Evolutionary conservation across 257 asterid genomes (phyloP).

Genomic region (Petrea volubilis): DNA sequence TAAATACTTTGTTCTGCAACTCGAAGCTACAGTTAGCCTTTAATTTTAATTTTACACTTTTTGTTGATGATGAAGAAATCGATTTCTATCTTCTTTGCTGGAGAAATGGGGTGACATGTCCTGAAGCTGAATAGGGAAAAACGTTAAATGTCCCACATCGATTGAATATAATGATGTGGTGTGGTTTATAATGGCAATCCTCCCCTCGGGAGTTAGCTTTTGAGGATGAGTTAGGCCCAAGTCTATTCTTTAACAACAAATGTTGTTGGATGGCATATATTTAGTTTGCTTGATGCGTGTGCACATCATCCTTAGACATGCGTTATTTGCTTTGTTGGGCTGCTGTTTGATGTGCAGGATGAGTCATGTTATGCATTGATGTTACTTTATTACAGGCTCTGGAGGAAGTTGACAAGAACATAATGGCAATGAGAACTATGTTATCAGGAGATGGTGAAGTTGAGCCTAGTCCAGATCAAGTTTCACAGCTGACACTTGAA

Average conservation of each 20-base stretch:
- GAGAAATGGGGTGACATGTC: too few relatives aligned
- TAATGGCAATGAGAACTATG: constrained; percentile 76
- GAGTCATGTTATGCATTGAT: constrained; percentile 9
- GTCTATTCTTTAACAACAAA: too few relatives aligned
- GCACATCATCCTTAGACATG: too few relatives aligned
- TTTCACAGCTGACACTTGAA: constrained; percentile 75
- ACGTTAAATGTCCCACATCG: too few relatives aligned
- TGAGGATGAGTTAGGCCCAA: too few relatives aligned
- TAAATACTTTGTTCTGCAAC: neutral
- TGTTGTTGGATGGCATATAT: neutral
- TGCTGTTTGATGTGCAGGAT: constrained; percentile 13
- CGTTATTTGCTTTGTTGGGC: constrained; percentile 5
- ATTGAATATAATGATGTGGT: too few relatives aligned
- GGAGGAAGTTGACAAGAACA: constrained; percentile 98
- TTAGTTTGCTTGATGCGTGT: neutral
- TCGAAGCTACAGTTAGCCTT: neutral
- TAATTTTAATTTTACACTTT: neutral
- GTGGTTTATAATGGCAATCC: too few relatives aligned
- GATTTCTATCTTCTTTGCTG: too few relatives aligned
- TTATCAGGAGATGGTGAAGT: constrained; percentile 89
- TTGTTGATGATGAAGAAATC: too few relatives aligned
- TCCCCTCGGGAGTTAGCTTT: too few relatives aligned
- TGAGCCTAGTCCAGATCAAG: constrained; percentile 83
- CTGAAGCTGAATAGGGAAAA: too few relatives aligned
- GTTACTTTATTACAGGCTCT: constrained; percentile 56